A percentile compares a stretch with the other conserved stretches of the same genome.
These are phyloP conservation scores for Chenopodium berlandieri DNA, from an alignment of 148 eudicot genomes.

Conservation along the genomic window DNA sequence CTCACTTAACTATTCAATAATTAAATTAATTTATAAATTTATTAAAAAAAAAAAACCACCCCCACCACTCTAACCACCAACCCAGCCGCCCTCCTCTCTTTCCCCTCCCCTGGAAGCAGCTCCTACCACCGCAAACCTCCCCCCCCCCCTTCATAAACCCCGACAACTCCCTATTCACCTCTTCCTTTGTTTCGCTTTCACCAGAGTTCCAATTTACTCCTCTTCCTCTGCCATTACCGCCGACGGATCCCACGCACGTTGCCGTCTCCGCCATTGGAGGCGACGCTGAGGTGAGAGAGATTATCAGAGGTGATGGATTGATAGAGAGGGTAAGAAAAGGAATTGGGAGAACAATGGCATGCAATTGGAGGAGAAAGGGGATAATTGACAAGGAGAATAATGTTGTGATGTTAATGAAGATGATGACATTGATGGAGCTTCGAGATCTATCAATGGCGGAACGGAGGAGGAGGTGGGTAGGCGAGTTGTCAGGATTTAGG, in stretches of 20 bases:
- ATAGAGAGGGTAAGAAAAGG: constrained; percentile 1
- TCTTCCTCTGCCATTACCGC: constrained; percentile 24
- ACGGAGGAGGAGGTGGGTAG: no score
- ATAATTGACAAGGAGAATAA: constrained; percentile 18
- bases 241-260: constrained; percentile 17
- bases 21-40: no score
- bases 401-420: constrained; percentile 55
- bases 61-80: no score
- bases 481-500: no score
- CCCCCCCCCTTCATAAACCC: no score
- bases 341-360: background rate
- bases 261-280: constrained; percentile 20
- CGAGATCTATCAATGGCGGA: background rate
- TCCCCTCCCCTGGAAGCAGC: no score
- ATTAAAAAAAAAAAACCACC: no score
- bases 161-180: no score
- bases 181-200: constrained; percentile 15
- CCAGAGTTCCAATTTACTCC: constrained; percentile 20
- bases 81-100: no score
- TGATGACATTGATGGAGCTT: constrained; percentile 25
- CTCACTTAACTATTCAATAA: no score
- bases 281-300: constrained; percentile 19
- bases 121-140: no score
- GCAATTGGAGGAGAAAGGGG: constrained; percentile 1
- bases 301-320: background rate